Conservation (phyloP, 2,329 filamentous ascomycete species). For the Magnaporthiopsis poae region DNA sequence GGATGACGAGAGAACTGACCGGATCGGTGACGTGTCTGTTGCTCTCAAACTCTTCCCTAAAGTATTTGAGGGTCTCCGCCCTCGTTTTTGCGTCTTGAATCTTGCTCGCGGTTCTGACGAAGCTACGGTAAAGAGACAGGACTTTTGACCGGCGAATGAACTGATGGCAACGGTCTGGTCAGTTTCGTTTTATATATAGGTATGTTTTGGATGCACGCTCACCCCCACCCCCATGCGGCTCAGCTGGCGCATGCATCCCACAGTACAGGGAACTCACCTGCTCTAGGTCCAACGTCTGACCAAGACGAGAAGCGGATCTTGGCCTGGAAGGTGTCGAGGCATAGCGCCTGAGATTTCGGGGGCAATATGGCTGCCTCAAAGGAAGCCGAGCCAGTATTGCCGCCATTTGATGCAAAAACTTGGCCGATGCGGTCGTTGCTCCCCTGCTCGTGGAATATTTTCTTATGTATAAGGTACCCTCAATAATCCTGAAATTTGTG, state of each 20-base stretch:
- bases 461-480: too few relatives aligned
- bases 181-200: background rate
- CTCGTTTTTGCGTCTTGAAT: conserved; percentile 43
- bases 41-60: conserved; percentile 51
- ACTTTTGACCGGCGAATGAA: conserved; percentile 49
- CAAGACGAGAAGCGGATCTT: conserved; percentile 22
- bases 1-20: conserved; percentile 27
- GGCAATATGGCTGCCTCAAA: conserved; percentile 2
- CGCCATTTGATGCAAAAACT: background rate
- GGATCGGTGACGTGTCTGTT: conserved; percentile 46
- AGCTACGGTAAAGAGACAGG: conserved; percentile 47
- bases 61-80: conserved; percentile 47
- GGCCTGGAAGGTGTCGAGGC: conserved; percentile 4
- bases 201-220: background rate
- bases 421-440: too few relatives aligned
- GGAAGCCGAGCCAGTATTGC: background rate
- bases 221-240: background rate
- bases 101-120: conserved; percentile 43
- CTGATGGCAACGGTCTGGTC: conserved; percentile 22
- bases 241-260: background rate
- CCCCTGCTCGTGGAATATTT: background rate
- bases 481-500: too few relatives aligned
- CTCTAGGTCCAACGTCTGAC: conserved; percentile 43
- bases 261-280: conserved; percentile 34
- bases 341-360: background rate